Conservation (phyloP, 768 basidiomycete species). For the Lactarius deliciosus region DNA sequence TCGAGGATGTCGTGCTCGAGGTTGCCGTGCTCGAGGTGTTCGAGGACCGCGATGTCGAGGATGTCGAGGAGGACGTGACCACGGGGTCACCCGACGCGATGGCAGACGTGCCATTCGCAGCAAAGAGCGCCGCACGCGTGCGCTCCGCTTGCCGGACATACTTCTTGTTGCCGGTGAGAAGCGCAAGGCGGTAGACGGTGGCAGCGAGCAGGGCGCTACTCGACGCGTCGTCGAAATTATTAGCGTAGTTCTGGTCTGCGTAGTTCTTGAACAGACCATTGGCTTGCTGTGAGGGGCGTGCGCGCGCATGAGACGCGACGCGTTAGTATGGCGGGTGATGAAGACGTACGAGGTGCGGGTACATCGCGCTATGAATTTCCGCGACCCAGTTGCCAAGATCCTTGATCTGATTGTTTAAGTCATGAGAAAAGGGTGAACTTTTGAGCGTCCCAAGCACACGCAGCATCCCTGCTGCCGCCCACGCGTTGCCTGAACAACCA, state of each 20-base stretch:
- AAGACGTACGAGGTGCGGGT: constrained; percentile 51
- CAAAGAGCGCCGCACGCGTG: constrained; percentile 44
- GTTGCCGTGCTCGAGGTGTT: too few relatives aligned
- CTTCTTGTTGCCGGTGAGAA: constrained; percentile 50
- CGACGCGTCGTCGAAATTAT: constrained; percentile 64
- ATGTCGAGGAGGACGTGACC: constrained; percentile 11
- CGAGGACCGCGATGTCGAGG: constrained; percentile 27
- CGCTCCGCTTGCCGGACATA: constrained; percentile 59
- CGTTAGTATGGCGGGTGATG: neutral
- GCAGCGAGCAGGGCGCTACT: constrained; percentile 74
- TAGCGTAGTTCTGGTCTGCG: constrained; percentile 49
- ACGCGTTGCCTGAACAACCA: constrained; percentile 64
- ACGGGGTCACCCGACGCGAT: constrained; percentile 21
- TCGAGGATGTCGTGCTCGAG: neutral
- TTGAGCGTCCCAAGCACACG: constrained; percentile 77
- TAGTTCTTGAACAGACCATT: constrained; percentile 70
- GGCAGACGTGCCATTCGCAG: constrained; percentile 15
- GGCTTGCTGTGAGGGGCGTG: constrained; percentile 39
- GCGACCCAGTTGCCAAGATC: constrained; percentile 64
- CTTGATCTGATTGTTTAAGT: constrained; percentile 51
- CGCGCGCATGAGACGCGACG: constrained; percentile 8
- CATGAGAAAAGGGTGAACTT: constrained; percentile 52
- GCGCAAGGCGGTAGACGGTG: constrained; percentile 71
- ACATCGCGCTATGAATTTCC: constrained; percentile 80
- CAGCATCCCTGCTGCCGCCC: constrained; percentile 90